Base-by-base conservation (phyloP, 768 basidiomycete genomes). In the Hypsizygus marmoreus region DNA sequence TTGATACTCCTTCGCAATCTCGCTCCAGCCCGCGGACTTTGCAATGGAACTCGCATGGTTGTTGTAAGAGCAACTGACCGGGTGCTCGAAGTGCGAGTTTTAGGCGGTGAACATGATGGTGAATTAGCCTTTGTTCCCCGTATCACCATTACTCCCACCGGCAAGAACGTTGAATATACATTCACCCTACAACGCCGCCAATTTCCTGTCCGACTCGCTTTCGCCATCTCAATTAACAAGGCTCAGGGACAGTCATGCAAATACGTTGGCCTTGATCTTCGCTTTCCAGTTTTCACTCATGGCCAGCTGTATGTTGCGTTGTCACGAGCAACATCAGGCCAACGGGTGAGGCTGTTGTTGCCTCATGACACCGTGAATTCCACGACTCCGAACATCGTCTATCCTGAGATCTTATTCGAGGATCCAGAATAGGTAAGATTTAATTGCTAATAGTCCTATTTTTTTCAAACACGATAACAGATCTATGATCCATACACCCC, bases 191-290 rank as follows among this genome's bases (percentile, higher is more conserved):
- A 50, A 43, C 59, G 59, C 14, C 59, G 63, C 0, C 65, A 66
- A 40, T 65, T 65, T 30, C 65, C 70, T 31, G 53, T 74, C 0
- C 50, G 56, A 7, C 48, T 73, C 5, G 66, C 69, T 4, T 73
- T 73, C 61, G 61, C 65, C 0, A 58, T 72, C 41, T 62, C 61
- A 8, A 70, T 73, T 47, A 73, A 75, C 54, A 73, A 73, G 44
- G 45, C 66, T 6, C 71, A 72, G 53, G 64, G 66, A 44, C 70
- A 73, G 43, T 72, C 67, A 12, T 57, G 71, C 1, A 51, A 55
- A 29, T 33, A 52, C 47, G 62, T 70, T 16, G 67, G 68, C 2
- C n/a, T 73, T 17, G 59, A 71, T 42, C 50, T 73, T 0, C 45
- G 47, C 4, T 41, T 28, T 7, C 54, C 66, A 14, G 64, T 70